A percentile compares a stretch with the other conserved stretches of the same genome.
Conservation (phyloP, 2,329 filamentous ascomycete genomes). For the Ceratocystis cubensis region DNA sequence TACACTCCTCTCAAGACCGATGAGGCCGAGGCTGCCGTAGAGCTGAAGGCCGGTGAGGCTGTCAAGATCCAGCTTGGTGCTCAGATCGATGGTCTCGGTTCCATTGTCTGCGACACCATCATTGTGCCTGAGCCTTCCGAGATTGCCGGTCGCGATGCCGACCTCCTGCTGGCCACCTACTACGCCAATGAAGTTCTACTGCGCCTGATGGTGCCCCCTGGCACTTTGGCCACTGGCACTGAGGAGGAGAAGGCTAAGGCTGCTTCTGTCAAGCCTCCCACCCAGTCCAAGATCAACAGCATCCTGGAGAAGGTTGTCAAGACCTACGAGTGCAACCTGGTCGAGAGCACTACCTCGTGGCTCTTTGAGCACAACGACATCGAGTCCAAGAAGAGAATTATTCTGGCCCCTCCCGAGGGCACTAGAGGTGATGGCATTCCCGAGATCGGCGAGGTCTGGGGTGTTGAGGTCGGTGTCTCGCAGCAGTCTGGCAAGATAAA, state of each 20-base stretch:
- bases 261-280: slow-evolving; percentile 64
- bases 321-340: slow-evolving; percentile 78
- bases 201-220: slow-evolving; percentile 82
- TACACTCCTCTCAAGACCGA: slow-evolving; percentile 89
- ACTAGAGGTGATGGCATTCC: slow-evolving; percentile 82
- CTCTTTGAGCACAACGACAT: slow-evolving; percentile 95
- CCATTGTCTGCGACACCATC: slow-evolving; percentile 90
- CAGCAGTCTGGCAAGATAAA: slow-evolving; percentile 91
- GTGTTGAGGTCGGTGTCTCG: slow-evolving; percentile 89
- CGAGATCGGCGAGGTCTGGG: slow-evolving; percentile 90
- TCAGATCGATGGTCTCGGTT: slow-evolving; percentile 93
- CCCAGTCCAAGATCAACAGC: slow-evolving; percentile 73
- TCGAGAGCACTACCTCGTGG: slow-evolving; percentile 98
- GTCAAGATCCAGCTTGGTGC: slow-evolving; percentile 99
- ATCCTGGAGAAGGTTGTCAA: slow-evolving; percentile 86
- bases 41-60: slow-evolving; percentile 72
- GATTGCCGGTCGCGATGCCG: slow-evolving; percentile 65
- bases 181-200: slow-evolving; percentile 93
- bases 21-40: slow-evolving; percentile 64
- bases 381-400: slow-evolving; percentile 94
- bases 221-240: slow-evolving; percentile 65
- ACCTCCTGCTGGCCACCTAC: slow-evolving; percentile 80
- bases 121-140: slow-evolving; percentile 55
- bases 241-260: slow-evolving; percentile 96
- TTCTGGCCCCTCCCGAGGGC: slow-evolving; percentile 73